Percentiles rank a stretch among this genome's conserved stretches.
Evolutionary conservation across 257 asterid species (phyloP).

Genomic region (Anisodus tanguticus): DNA sequence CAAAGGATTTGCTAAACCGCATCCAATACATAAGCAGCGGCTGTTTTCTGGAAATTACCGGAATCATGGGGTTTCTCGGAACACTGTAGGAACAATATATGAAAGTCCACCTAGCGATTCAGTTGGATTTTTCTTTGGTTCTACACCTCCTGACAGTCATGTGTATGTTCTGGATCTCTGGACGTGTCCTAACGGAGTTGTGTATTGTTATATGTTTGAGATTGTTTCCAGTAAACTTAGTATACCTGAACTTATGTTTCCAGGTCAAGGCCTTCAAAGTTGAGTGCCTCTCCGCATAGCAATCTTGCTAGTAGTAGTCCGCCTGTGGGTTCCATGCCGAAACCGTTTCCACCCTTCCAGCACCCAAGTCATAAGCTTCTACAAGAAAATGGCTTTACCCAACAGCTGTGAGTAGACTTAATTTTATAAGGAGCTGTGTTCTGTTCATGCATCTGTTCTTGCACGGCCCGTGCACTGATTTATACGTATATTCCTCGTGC

Average conservation of each 20-base stretch:
- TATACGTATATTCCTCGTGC: not conserved
- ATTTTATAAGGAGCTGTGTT: conserved; percentile 6
- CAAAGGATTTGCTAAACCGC: conserved; percentile 67
- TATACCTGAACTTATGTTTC: conserved; percentile 34
- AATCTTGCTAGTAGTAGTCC: conserved; percentile 68
- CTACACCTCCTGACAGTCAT: conserved; percentile 80
- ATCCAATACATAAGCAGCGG: conserved; percentile 61
- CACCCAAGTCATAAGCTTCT: conserved; percentile 93
- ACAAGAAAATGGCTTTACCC: conserved; percentile 92
- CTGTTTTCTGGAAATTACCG: conserved; percentile 57
- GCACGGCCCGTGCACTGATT: not conserved
- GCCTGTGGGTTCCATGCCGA: conserved; percentile 83
- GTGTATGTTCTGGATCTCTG: conserved; percentile 53
- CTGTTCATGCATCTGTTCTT: conserved; percentile 11
- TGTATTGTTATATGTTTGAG: conserved; percentile 4
- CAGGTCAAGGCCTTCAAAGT: conserved; percentile 66
- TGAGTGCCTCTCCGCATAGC: conserved; percentile 80
- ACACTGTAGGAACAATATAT: conserved; percentile 49
- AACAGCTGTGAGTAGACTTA: conserved; percentile 73
- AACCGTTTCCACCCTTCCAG: conserved; percentile 80
- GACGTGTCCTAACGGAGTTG: not conserved
- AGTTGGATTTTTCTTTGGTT: conserved; percentile 91
- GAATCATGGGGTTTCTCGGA: conserved; percentile 59
- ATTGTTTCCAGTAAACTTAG: conserved; percentile 13
- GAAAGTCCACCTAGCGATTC: conserved; percentile 86